Conservation (phyloP, 2,329 filamentous ascomycete genomes). For the Didymella lethalis region DNA sequence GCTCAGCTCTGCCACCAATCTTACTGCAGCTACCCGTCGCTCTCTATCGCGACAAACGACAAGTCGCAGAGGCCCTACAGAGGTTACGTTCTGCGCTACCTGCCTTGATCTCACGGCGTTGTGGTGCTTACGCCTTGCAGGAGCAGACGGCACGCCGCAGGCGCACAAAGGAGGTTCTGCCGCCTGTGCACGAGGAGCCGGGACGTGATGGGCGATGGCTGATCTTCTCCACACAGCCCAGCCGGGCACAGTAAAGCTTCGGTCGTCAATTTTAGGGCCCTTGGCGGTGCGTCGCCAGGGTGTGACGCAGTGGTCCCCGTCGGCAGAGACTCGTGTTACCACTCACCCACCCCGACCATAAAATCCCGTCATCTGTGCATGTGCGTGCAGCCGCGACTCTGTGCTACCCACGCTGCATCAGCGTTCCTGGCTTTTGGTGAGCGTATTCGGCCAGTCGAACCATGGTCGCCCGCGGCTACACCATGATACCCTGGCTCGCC, state of each 20-base stretch:
- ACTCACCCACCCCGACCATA: conserved; percentile 38
- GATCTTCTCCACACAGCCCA: conserved; percentile 39
- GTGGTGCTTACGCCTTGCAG: conserved; percentile 21
- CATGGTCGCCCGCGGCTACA: conserved; percentile 25
- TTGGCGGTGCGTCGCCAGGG: conserved; percentile 23
- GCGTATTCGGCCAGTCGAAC: conserved; percentile 21
- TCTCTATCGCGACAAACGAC: neutral
- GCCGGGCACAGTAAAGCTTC: conserved; percentile 42
- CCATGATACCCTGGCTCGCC: conserved; percentile 22
- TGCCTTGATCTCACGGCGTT: conserved; percentile 6
- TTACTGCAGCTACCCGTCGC: conserved; percentile 7
- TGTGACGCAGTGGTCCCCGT: conserved; percentile 45
- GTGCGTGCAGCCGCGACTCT: conserved; percentile 36
- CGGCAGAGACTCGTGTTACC: conserved; percentile 44
- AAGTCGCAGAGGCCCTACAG: neutral
- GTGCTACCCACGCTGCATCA: conserved; percentile 33
- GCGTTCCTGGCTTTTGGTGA: conserved; percentile 44
- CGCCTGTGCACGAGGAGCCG: conserved; percentile 21
- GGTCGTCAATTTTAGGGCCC: conserved; percentile 42
- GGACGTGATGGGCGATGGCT: conserved; percentile 31
- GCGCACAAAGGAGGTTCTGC: conserved; percentile 17
- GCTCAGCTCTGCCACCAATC: conserved; percentile 2
- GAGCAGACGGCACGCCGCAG: conserved; percentile 15
- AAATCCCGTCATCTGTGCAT: conserved; percentile 45
- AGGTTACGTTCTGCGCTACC: conserved; percentile 6